phyloP scores from a whole-genome alignment of 75 land plant genomes.

The Cunninghamia lanceolata region DNA sequence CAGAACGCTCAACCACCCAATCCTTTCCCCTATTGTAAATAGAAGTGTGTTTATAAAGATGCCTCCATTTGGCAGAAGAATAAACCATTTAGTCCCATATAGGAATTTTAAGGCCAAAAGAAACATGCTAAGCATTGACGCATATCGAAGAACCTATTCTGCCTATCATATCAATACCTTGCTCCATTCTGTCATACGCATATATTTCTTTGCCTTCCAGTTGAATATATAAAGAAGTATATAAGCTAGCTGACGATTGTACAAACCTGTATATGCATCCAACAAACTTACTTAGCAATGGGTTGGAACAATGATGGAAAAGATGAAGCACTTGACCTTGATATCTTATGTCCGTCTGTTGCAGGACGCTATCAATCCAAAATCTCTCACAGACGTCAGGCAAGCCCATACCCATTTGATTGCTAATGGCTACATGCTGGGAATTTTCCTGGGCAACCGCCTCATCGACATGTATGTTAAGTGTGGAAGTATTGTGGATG shows the following conservation, averaged over 20 bases:
- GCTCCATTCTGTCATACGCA: too few species aligned
- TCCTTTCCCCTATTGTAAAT: too few species aligned
- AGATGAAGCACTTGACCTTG: not conserved
- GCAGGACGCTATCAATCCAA: not conserved
- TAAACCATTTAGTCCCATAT: too few species aligned
- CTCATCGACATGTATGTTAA: conserved; percentile 13
- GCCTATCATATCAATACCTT: too few species aligned
- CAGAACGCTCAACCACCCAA: too few species aligned
- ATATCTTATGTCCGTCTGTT: conserved; percentile 6
- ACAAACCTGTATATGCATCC: not conserved
- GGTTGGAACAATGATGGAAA: conserved; percentile 2
- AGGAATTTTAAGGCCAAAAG: too few species aligned
- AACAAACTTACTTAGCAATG: not conserved
- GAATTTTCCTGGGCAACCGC: not conserved
- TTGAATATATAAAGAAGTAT: not conserved
- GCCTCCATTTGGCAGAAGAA: too few species aligned
- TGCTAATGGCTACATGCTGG: not conserved
- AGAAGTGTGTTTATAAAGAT: too few species aligned
- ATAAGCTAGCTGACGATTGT: not conserved
- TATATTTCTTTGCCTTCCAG: too few species aligned
- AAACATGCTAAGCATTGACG: too few species aligned
- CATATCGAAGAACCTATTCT: too few species aligned
- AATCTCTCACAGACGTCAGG: conserved; percentile 8
- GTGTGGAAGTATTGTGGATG: conserved; percentile 2
- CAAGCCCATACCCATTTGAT: conserved; percentile 6